Percentiles rank a stretch among this genome's conserved stretches.
Evolutionary conservation across 495 filamentous ascomycete genomes (phyloP).

Genomic region (Penicillium ochrochloron): DNA sequence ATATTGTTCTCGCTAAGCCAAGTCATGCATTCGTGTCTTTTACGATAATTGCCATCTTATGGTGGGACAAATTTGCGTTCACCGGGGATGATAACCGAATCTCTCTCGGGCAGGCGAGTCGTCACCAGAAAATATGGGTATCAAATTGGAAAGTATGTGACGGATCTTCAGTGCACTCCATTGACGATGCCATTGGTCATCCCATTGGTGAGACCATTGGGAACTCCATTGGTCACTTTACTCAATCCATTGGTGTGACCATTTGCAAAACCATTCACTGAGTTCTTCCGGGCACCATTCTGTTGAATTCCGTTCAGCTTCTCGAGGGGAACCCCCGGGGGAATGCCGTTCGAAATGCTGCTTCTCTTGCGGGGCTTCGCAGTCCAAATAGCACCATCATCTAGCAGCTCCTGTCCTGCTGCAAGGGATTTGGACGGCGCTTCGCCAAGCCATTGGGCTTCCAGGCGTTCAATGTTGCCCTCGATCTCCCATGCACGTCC

Average conservation of each 20-base stretch:
- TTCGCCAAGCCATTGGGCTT: slow-evolving; percentile 51
- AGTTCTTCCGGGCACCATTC: slow-evolving; percentile 14
- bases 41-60: neutral
- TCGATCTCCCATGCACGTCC: slow-evolving; percentile 56
- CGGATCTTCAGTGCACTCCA: slow-evolving; percentile 13
- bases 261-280: slow-evolving; percentile 1
- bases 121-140: slow-evolving; percentile 6
- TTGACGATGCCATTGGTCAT: slow-evolving; percentile 9
- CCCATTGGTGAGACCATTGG: slow-evolving; percentile 12
- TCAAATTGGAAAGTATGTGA: slow-evolving; percentile 5
- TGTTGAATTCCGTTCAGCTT: slow-evolving; percentile 24
- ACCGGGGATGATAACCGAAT: neutral
- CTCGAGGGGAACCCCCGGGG: slow-evolving; percentile 27
- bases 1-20: neutral
- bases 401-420: slow-evolving; percentile 45
- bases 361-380: slow-evolving; percentile 26
- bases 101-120: neutral
- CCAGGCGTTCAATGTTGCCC: slow-evolving; percentile 45
- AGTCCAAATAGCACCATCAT: slow-evolving; percentile 35
- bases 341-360: slow-evolving; percentile 30
- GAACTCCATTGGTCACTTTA: slow-evolving; percentile 21
- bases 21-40: neutral
- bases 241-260: slow-evolving; percentile 13
- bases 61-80: neutral
- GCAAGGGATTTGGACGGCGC: slow-evolving; percentile 41